phyloP scores from a whole-genome alignment of 2,329 filamentous ascomycete genomes.

The Colletotrichum salicis region DNA sequence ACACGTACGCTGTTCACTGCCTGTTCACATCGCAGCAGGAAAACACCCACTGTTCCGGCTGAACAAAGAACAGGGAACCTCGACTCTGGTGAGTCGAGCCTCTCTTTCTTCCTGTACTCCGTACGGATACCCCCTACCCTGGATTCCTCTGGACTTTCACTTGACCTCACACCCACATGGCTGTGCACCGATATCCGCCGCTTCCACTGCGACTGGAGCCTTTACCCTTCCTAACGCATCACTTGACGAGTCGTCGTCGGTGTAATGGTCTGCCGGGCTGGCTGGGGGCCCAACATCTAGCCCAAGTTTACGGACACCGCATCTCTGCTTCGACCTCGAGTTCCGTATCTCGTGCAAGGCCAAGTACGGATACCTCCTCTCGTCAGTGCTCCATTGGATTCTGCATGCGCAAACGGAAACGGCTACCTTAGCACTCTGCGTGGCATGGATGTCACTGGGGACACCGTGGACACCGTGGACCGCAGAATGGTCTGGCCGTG shows the following conservation, averaged over 20 bases:
- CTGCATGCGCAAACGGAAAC: conserved; percentile 32
- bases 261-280: conserved; percentile 3
- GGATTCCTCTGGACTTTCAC: conserved; percentile 1
- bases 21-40: conserved; percentile 25
- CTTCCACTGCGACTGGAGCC: background rate
- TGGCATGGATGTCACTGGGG: conserved; percentile 21
- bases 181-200: conserved; percentile 9
- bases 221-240: background rate
- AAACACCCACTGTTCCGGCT: conserved; percentile 33
- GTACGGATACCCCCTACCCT: conserved; percentile 12
- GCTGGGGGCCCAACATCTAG: conserved; percentile 1
- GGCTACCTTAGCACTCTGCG: conserved; percentile 24
- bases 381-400: conserved; percentile 24
- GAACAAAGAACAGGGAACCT: conserved; percentile 30
- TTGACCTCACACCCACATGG: conserved; percentile 20
- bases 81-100: background rate
- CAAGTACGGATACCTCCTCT: conserved; percentile 10
- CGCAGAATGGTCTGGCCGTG: conserved; percentile 31
- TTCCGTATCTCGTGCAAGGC: background rate
- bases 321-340: background rate
- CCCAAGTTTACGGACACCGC: conserved; percentile 7
- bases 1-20: conserved; percentile 28
- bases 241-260: background rate
- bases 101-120: conserved; percentile 2
- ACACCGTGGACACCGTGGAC: conserved; percentile 27